Evolutionary conservation across 495 filamentous ascomycete species (phyloP).

Genomic region (Mycothermus thermophilus): DNA sequence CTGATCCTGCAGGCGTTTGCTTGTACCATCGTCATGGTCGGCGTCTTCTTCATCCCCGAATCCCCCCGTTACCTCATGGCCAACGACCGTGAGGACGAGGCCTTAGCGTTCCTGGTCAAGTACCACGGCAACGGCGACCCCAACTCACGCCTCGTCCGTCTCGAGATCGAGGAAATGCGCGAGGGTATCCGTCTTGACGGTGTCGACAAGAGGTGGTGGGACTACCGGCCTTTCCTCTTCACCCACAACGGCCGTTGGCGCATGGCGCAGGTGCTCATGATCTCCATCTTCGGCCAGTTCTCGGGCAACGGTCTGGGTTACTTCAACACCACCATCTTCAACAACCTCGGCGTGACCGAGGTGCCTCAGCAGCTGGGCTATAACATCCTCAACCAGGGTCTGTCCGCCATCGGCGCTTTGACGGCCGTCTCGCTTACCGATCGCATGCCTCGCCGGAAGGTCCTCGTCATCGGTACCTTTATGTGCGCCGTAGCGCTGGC

Average conservation of each 20-base stretch:
- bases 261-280: constrained; percentile 35
- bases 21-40: constrained; percentile 34
- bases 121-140: constrained; percentile 45
- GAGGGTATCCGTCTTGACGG: constrained; percentile 43
- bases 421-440: constrained; percentile 29
- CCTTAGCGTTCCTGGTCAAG: constrained; percentile 39
- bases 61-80: constrained; percentile 49
- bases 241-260: constrained; percentile 35
- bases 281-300: constrained; percentile 41
- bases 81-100: constrained; percentile 38
- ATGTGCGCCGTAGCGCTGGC: constrained; percentile 37
- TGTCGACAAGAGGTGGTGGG: constrained; percentile 38
- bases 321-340: constrained; percentile 27
- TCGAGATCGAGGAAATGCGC: constrained; percentile 45
- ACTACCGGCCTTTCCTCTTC: constrained; percentile 31
- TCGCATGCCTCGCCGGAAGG: constrained; percentile 31
- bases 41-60: constrained; percentile 48
- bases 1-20: constrained; percentile 32
- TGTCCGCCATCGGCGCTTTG: constrained; percentile 33
- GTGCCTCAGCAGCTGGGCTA: constrained; percentile 29
- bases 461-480: constrained; percentile 29
- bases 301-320: constrained; percentile 35
- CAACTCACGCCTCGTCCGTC: constrained; percentile 37
- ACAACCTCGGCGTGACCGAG: constrained; percentile 17
- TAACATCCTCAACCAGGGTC: constrained; percentile 32